Base-by-base conservation (phyloP, 2,329 filamentous ascomycete species). In the Davidsoniella eucalypti region DNA sequence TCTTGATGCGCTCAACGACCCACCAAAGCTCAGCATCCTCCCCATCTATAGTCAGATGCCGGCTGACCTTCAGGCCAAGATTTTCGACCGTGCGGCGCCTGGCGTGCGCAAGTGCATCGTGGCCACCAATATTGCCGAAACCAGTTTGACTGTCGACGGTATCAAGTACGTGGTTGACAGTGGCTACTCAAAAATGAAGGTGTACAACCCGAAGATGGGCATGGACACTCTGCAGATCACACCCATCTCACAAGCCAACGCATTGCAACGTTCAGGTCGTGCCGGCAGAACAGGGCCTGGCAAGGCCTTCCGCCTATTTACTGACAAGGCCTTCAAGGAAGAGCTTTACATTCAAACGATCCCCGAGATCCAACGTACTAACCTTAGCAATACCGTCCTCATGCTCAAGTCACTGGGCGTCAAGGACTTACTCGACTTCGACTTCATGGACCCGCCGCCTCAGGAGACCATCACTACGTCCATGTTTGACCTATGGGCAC, bases 11-110 rank as follows among this genome's bases (percentile, higher is more conserved):
- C 74, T 98, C 29, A 96, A 95, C 55, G 88, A 98, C 59, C 90
- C 92, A 1, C 88, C 92, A 1, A 90, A 94, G 61, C 76, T 98
- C 52, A 90, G 85, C 61, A 94, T 98, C 50, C 67, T 98, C 25
- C 93, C 93, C 0, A 96, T 98, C 50, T 98, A 98, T 76, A 95
- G 87, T 72, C 92, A 98, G 64, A 95, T 98, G 92, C 93, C 92
- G 2, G 92, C 92, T 33, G 93, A 98, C 63, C 69, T 98, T 36
- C 93, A 98, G 64, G 87, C 92, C 53, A 96, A 93, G 65, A 98
- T 98, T 56, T 98, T 98, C 59, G 90, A 98, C 61, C 79, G 82
- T 56, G 92, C 93, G 2, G 72, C 85, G 2, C 83, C 88, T 0
- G 92, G 92, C 1, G 88, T 94, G 4, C 80, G 92, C 52, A 98